Evolutionary conservation across 371 early-diverging fungal species (phyloP).

Genomic region (Rhizopus delemar): DNA sequence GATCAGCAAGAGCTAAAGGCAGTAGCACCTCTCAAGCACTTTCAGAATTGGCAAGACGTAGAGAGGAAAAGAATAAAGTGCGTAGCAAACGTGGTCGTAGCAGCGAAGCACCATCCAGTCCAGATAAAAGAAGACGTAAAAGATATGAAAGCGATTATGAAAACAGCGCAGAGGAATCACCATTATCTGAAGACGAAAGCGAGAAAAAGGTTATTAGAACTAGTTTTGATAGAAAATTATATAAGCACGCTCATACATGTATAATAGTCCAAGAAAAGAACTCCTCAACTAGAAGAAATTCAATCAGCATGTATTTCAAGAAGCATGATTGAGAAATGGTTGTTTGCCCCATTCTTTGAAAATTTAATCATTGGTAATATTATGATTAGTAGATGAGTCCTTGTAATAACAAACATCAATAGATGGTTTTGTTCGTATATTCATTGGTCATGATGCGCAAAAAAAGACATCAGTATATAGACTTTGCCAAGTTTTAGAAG

Average conservation of each 20-base stretch:
- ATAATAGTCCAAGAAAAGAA: slow-evolving; percentile 41
- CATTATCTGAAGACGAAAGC: slow-evolving; percentile 27
- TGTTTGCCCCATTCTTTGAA: slow-evolving; percentile 71
- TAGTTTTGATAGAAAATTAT: not conserved
- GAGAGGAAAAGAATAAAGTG: slow-evolving; percentile 51
- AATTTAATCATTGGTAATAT: slow-evolving; percentile 60
- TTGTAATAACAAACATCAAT: not conserved
- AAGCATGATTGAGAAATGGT: slow-evolving; percentile 71
- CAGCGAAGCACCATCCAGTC: slow-evolving; percentile 30
- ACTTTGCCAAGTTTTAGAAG: slow-evolving; percentile 64
- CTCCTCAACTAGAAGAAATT: slow-evolving; percentile 63
- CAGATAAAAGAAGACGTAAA: slow-evolving; percentile 38
- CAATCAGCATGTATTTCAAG: slow-evolving; percentile 62
- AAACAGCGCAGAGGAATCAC: slow-evolving; percentile 36
- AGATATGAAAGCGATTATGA: slow-evolving; percentile 44
- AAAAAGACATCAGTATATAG: slow-evolving; percentile 56
- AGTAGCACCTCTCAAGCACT: slow-evolving; percentile 50
- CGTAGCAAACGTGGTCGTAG: slow-evolving; percentile 36
- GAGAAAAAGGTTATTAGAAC: slow-evolving; percentile 22
- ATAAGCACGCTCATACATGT: not conserved
- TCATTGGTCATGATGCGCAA: slow-evolving; percentile 58
- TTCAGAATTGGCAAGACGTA: slow-evolving; percentile 55
- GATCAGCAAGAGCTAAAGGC: slow-evolving; percentile 62
- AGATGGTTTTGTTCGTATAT: slow-evolving; percentile 66
- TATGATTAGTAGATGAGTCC: not conserved